phyloP scores from a whole-genome alignment of 768 basidiomycete genomes.

The Podaxis sp. region DNA sequence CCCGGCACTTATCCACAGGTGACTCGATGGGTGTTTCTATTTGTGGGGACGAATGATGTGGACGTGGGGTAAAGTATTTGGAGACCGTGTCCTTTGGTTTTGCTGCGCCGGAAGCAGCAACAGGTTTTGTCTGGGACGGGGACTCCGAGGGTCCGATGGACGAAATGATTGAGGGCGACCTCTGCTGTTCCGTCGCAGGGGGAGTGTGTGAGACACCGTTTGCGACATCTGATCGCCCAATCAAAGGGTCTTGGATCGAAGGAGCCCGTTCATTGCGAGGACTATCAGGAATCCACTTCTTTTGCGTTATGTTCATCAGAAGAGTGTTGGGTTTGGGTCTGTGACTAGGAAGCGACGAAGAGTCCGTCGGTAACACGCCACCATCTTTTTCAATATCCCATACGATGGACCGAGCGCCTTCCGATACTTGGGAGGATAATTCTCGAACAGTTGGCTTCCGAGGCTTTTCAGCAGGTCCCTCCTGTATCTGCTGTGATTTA shows the following conservation, averaged over 20 bases:
- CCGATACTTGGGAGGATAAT: background rate
- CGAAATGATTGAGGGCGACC: background rate
- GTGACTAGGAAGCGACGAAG: constrained; percentile 2
- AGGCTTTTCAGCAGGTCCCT: background rate
- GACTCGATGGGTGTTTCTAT: background rate
- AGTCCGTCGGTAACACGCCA: constrained; percentile 4
- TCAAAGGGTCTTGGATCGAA: background rate
- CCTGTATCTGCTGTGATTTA: background rate
- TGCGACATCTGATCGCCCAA: background rate
- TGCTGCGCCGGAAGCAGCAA: no score
- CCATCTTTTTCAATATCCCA: constrained; percentile 29
- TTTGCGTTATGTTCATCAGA: constrained; percentile 6
- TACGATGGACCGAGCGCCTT: constrained; percentile 17
- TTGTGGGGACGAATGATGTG: background rate
- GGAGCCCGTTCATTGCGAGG: background rate
- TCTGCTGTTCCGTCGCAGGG: background rate
- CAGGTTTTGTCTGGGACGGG: background rate
- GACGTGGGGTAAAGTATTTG: background rate
- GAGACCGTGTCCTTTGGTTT: background rate
- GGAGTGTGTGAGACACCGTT: background rate
- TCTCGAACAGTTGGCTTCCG: background rate
- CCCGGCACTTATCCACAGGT: background rate
- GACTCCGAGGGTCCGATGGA: constrained; percentile 8
- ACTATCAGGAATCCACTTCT: background rate
- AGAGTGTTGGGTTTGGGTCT: constrained; percentile 12